Evolutionary conservation across 495 filamentous ascomycete species (phyloP), one percentile per base, ranked within the genome.

Genomic region (Terfezia boudieri): DNA sequence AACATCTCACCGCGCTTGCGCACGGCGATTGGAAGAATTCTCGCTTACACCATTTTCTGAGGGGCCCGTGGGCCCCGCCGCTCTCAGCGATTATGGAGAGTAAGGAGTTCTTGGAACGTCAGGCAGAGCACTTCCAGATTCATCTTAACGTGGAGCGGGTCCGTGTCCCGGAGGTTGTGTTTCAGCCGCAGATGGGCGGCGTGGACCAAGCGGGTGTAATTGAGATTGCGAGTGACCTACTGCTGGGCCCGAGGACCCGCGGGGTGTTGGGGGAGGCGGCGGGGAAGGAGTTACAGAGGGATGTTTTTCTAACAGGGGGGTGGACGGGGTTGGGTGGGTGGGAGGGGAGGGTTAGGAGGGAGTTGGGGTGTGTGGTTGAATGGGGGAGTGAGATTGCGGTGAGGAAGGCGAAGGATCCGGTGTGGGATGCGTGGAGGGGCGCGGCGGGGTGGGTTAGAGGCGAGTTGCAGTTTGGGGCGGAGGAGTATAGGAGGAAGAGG

Each of bases 101-200:
- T 32, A 32, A 32, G 26, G 26, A 32, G 26, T 32, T 32, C 7
- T 32, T 78, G 0, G 78, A 86, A 53, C 81, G 77, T 53, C 83
- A 88, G 58, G 76, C 78, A 8, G 83, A 96, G 67, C 78, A 74
- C 8, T 77, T 94, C 62, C 88, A 95, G 66, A 67, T 98, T 37
- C 90, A 98, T 66, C 75, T 98, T 41, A 98, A 98, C 64, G 83
- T 98, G 49, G 90, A 98, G 70, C 79, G 92, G 35, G 94, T 98
- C 64, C 83, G 90, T 23, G 87, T 94, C 0, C 92, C 90, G 3
- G 90, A 98, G 69, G 81, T 98, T 12, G 76, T 94, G 11, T 96
- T 95, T 70, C 85, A 94, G 66, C 90, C 90, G 0, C 75, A 74
- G n/a, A 94, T 98, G 62, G 90, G 92, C 2, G 90, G 90, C 4